phyloP scores from a whole-genome alignment of 768 basidiomycete genomes.

The Termitomyces sp. region DNA sequence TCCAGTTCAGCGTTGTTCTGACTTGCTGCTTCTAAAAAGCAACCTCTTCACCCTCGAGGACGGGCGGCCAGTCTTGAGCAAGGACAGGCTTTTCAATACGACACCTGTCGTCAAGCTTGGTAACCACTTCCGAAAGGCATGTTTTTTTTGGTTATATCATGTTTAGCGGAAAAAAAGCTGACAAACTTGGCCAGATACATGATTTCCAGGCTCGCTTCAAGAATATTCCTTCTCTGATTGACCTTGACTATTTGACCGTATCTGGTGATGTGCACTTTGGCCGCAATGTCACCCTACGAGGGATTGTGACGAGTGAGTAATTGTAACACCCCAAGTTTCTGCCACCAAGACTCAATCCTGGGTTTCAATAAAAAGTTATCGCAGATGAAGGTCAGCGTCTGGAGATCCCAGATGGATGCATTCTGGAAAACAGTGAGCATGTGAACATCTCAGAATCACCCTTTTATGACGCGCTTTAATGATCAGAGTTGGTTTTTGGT shows the following conservation, averaged over 20 bases:
- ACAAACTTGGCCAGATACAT: slow-evolving; percentile 34
- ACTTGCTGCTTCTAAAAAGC: slow-evolving; percentile 68
- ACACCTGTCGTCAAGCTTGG: slow-evolving; percentile 82
- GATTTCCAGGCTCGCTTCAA: slow-evolving; percentile 80
- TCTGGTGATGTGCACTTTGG: slow-evolving; percentile 75
- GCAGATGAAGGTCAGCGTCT: slow-evolving; percentile 63
- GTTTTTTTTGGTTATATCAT: slow-evolving; percentile 18
- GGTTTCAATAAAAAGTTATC: slow-evolving; percentile 28
- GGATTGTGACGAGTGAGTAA: slow-evolving; percentile 63
- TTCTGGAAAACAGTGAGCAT: slow-evolving; percentile 48
- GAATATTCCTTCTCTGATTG: slow-evolving; percentile 70
- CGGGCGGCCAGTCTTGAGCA: slow-evolving; percentile 66
- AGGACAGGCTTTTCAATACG: slow-evolving; percentile 54
- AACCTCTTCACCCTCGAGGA: slow-evolving; percentile 75
- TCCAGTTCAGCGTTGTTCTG: slow-evolving; percentile 68
- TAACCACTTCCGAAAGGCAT: slow-evolving; percentile 79
- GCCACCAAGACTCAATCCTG: background rate
- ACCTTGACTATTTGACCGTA: slow-evolving; percentile 80
- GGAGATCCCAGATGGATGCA: slow-evolving; percentile 60
- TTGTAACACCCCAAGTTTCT: background rate
- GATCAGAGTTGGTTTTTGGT: slow-evolving; percentile 63
- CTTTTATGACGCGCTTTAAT: background rate
- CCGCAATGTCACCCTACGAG: slow-evolving; percentile 62
- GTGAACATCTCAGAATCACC: background rate
- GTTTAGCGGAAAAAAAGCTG: slow-evolving; percentile 15